A percentile compares a stretch with the other conserved stretches of the same genome.
Conservation (phyloP, 73 alveolate genomes). For the Uronychia setigera region DNA sequence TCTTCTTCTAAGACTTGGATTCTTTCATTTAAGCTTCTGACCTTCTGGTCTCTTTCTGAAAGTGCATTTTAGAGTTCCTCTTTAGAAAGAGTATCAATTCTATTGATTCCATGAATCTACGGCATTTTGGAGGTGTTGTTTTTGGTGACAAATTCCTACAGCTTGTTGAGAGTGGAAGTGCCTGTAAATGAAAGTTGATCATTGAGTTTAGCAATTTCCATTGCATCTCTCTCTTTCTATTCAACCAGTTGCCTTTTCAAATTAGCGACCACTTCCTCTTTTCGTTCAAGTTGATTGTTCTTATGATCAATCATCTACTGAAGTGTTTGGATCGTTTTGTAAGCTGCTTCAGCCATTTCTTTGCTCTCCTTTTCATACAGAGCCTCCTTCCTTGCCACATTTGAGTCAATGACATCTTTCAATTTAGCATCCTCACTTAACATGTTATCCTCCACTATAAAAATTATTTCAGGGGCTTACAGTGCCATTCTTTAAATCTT, state of each 20-base stretch:
- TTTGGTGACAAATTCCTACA: neutral
- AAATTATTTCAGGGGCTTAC: neutral
- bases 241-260: conserved; percentile 65
- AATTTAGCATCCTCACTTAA: conserved; percentile 41
- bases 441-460: conserved; percentile 29
- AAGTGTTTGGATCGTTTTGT: conserved; percentile 77
- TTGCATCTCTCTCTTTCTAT: conserved; percentile 66
- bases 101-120: neutral
- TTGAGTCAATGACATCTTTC: conserved; percentile 39
- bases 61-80: neutral
- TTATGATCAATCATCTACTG: conserved; percentile 83
- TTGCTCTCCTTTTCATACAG: conserved; percentile 57
- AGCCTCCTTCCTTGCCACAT: conserved; percentile 14
- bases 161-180: neutral
- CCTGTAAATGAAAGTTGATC: conserved; percentile 2
- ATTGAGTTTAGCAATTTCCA: conserved; percentile 50
- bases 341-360: conserved; percentile 88
- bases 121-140: neutral
- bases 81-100: neutral
- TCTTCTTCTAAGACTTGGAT: neutral
- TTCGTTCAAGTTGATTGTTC: conserved; percentile 67
- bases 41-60: neutral
- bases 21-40: neutral
- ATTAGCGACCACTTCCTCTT: conserved; percentile 78
- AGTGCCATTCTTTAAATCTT: conserved; percentile 56